Percentiles rank a stretch among this genome's conserved stretches.
phyloP scores from a whole-genome alignment of 139 green algal species.

The Auxenochlorella pyrenoidosa region DNA sequence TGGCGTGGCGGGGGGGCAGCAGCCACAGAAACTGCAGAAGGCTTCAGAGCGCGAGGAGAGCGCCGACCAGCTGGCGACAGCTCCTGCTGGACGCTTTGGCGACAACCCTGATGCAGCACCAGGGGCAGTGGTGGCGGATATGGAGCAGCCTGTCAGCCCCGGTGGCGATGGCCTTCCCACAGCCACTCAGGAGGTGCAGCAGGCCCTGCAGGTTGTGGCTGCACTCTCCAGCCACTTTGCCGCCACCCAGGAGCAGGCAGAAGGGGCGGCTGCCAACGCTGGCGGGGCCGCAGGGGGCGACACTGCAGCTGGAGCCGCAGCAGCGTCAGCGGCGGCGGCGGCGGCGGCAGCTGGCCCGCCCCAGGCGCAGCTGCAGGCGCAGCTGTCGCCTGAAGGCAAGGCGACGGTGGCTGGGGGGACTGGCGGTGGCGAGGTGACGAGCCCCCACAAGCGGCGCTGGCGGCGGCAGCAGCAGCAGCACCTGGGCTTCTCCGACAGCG shows the following conservation, averaged over 20 bases:
- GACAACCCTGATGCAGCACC: neutral
- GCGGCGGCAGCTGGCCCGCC: neutral
- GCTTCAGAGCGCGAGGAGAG: too few relatives aligned
- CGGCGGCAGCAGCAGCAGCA: constrained; percentile 11
- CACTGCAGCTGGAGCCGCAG: neutral
- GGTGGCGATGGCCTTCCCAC: neutral
- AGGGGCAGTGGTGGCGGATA: neutral
- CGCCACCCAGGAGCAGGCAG: constrained; percentile 6
- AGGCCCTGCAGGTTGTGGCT: neutral
- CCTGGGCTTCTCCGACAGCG: neutral
- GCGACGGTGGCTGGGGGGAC: neutral
- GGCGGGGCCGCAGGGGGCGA: neutral
- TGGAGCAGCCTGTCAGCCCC: neutral
- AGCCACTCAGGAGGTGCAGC: constrained; percentile 11
- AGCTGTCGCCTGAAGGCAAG: neutral
- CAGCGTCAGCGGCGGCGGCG: neutral
- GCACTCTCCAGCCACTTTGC: constrained; percentile 16
- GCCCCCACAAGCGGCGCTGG: constrained; percentile 11
- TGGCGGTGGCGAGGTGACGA: neutral
- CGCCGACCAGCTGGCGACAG: neutral
- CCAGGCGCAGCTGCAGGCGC: too few relatives aligned
- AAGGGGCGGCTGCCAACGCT: neutral
- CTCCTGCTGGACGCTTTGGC: neutral
- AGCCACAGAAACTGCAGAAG: neutral
- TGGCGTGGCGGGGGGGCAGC: neutral